Base-by-base conservation (phyloP, 1,284 basidiomycete species). In the Irpex sp. region DNA sequence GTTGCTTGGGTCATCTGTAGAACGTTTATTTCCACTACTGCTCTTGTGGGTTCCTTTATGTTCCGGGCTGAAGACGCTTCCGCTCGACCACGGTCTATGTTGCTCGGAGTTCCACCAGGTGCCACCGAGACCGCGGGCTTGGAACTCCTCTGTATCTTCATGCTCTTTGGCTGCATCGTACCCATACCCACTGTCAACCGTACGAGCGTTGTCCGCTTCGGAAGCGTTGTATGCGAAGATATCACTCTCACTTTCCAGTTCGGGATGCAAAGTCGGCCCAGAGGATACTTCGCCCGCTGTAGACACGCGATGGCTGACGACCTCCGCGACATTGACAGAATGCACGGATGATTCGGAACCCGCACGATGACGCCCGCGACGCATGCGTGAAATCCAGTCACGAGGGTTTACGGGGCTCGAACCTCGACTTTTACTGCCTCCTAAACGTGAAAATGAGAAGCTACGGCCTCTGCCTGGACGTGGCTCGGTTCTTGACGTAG, bases 381-480 rank as follows among this genome's bases (percentile, higher is more conserved):
- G 21, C 26, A 56, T 36, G 13, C 54, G 54, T 17, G 54, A 56
- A 17, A 56, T 9, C 54, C 54, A 56, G 8, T 51, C 49, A 51
- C 49, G 49, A 51, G 7, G 49, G 49, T 17, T 21, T n/a, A 26
- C 13, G 6, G 54, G 54, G 26, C 54, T 56, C 26, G 34, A 8
- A 13, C 54, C 54, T 9, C 54, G 54, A 31, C 54, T 62, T 11
- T 40, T 17, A 19, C 15, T 13, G 11, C 54, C 21, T 13, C 54
- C 19, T 9, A 44, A 15, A 56, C 54, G 54, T 6, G 54, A 34
- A 62, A 26, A 52, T 58, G 54, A 60, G 51, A 57, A 59, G 7
- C 40, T 44, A 11, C 62, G 57, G 6, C 62, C 62, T 26, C 51
- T 48, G 8, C 49, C 58, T 15, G 54, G 54, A 15, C 54, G 54